Evolutionary conservation across 2,329 filamentous ascomycete species (phyloP).

Genomic region (Stemphylium vesicarium): DNA sequence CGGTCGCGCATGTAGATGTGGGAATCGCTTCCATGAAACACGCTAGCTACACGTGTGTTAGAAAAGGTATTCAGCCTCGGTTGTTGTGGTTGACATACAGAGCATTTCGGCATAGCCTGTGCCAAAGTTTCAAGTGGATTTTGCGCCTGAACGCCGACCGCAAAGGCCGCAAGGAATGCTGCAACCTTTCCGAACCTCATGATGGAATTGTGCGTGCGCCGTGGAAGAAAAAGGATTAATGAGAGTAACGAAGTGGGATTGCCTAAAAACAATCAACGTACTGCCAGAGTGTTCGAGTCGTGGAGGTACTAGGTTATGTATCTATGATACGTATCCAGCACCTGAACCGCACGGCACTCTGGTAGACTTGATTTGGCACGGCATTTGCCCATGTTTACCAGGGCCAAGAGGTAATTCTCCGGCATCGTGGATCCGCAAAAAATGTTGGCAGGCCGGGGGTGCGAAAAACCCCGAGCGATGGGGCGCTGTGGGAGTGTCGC

Average conservation of each 20-base stretch:
- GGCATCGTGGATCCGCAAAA: slow-evolving; percentile 5
- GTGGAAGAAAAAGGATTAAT: neutral
- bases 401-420: slow-evolving; percentile 12
- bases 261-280: neutral
- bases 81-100: slow-evolving; percentile 15
- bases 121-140: slow-evolving; percentile 16
- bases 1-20: slow-evolving; percentile 46
- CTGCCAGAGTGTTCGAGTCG: neutral
- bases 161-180: slow-evolving; percentile 9
- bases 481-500: neutral
- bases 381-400: neutral
- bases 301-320: slow-evolving; percentile 11
- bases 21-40: slow-evolving; percentile 33
- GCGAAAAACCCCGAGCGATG: slow-evolving; percentile 1
- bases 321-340: neutral
- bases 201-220: neutral
- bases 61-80: neutral
- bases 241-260: neutral
- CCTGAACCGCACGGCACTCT: neutral
- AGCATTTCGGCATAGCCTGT: slow-evolving; percentile 22
- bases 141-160: slow-evolving; percentile 18
- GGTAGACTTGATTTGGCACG: slow-evolving; percentile 4
- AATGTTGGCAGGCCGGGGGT: neutral
- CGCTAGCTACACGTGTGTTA: slow-evolving; percentile 19
- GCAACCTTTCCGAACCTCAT: slow-evolving; percentile 14